A percentile compares a stretch with the other conserved stretches of the same genome.
Conservation (phyloP, 2,329 filamentous ascomycete species). For the Ascochyta viciae-villosae region DNA sequence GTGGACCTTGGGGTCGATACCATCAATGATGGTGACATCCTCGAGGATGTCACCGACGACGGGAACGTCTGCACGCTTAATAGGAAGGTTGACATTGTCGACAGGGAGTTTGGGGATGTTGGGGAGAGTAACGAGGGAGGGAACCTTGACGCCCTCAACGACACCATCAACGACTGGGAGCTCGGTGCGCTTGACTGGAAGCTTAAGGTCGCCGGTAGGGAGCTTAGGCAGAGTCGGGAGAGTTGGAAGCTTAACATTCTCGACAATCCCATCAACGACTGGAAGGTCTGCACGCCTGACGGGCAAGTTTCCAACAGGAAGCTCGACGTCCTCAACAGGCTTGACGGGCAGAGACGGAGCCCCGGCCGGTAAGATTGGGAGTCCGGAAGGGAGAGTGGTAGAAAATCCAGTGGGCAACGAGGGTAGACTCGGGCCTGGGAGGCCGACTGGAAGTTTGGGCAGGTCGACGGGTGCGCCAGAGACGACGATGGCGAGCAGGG, state of each 20-base stretch:
- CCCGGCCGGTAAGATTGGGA: neutral
- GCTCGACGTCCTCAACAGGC: neutral
- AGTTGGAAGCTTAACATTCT: neutral
- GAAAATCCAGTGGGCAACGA: neutral
- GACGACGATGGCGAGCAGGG: constrained; percentile 14
- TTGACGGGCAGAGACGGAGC: neutral
- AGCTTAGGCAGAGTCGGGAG: neutral
- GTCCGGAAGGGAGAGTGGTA: neutral
- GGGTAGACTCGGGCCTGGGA: neutral
- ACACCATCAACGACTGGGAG: constrained; percentile 4
- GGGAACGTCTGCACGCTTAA: neutral
- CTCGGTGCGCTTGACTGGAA: neutral
- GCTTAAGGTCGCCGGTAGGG: neutral
- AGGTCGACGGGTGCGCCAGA: constrained; percentile 13
- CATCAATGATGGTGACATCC: neutral
- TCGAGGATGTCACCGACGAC: neutral
- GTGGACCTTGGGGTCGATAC: neutral
- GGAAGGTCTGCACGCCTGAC: neutral
- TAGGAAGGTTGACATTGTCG: neutral
- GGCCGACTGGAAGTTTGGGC: neutral
- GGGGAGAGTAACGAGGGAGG: neutral
- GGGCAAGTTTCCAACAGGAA: neutral
- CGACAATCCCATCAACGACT: neutral
- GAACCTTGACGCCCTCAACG: neutral
- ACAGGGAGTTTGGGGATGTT: neutral